A percentile compares a stretch with the other conserved stretches of the same genome.
Evolutionary conservation across 108 stramenopile genomes (phyloP).

Genomic region (Skeletonema costatum): DNA sequence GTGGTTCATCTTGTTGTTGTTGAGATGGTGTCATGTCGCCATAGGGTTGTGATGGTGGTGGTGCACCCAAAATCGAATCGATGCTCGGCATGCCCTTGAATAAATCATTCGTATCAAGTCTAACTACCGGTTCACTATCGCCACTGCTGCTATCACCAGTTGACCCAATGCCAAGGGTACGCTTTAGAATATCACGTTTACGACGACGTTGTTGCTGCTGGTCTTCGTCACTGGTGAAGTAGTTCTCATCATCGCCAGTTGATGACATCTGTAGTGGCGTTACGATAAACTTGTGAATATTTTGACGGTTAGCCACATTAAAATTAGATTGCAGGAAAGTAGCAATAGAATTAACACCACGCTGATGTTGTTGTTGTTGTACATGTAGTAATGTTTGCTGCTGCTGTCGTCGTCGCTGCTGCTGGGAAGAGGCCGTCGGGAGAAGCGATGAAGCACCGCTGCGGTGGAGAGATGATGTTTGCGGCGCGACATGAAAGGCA

Average conservation of each 20-base stretch:
- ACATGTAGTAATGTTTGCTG: background rate
- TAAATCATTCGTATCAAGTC: conserved; percentile 2
- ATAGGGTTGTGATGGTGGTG: background rate
- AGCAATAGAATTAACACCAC: background rate
- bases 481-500: background rate
- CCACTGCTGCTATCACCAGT: background rate
- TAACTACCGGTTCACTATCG: background rate
- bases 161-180: conserved; percentile 9
- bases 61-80: conserved; percentile 3
- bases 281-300: background rate
- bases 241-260: background rate
- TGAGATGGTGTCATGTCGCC: background rate
- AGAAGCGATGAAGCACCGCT: background rate
- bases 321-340: background rate
- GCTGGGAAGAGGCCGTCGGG: background rate
- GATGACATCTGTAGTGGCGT: background rate
- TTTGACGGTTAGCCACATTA: background rate
- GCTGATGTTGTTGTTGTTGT: background rate
- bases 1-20: background rate
- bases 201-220: background rate
- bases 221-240: background rate
- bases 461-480: background rate
- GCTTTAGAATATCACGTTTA: conserved; percentile 30
- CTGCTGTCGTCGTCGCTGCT: background rate
- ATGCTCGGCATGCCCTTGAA: background rate